These are phyloP conservation scores for Fusarium compactum DNA, from an alignment of 2,329 filamentous ascomycete species.

Conservation along the genomic window DNA sequence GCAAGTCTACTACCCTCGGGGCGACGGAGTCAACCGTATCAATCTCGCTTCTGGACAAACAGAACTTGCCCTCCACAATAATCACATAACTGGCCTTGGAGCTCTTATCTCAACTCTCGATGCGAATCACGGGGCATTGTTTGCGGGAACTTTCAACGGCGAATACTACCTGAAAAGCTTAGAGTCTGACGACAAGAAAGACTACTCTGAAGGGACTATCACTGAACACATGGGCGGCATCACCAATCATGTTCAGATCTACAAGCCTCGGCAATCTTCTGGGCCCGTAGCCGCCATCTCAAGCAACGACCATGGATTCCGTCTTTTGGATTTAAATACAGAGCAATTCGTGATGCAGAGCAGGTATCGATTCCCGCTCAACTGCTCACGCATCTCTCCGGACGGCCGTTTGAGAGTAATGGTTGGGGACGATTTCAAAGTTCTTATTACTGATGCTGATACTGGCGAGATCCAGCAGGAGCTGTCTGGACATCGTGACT, in stretches of 20 bases:
- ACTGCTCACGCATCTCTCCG: constrained; percentile 79
- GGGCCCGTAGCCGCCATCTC: constrained; percentile 69
- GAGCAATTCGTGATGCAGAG: constrained; percentile 68
- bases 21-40: constrained; percentile 62
- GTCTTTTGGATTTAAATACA: constrained; percentile 68
- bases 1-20: constrained; percentile 68
- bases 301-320: constrained; percentile 71
- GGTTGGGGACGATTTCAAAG: constrained; percentile 76
- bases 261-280: constrained; percentile 64
- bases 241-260: constrained; percentile 73
- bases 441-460: constrained; percentile 77
- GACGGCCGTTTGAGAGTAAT: constrained; percentile 78
- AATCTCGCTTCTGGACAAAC: constrained; percentile 62
- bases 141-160: constrained; percentile 70
- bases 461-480: constrained; percentile 68
- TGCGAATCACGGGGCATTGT: constrained; percentile 65
- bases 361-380: constrained; percentile 72
- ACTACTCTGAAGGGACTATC: constrained; percentile 59
- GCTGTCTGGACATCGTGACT: constrained; percentile 75
- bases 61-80: constrained; percentile 61
- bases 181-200: constrained; percentile 54
- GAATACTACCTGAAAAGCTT: constrained; percentile 65
- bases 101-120: constrained; percentile 64
- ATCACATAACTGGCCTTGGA: constrained; percentile 52
- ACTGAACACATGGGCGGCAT: constrained; percentile 66